Conservation (phyloP, 805 yeast genomes). For the Ogataea paradorogensis region DNA sequence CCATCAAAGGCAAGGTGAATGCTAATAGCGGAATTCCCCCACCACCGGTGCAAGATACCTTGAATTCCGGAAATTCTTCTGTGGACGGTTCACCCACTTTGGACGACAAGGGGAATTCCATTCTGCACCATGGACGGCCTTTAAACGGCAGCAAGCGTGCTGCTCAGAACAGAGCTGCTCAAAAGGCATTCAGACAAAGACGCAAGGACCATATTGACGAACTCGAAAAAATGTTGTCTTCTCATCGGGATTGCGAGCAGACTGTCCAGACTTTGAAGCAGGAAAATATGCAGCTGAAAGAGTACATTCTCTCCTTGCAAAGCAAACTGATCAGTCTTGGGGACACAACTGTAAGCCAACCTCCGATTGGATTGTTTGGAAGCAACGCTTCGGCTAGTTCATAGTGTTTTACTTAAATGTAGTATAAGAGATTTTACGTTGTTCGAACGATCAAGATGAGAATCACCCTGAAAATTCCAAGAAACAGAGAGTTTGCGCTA, state of each 20-base stretch:
- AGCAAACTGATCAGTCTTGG: constrained; percentile 49
- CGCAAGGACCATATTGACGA: constrained; percentile 80
- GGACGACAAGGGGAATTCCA: constrained; percentile 4
- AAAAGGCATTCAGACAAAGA: constrained; percentile 84
- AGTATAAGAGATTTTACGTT: constrained; percentile 5
- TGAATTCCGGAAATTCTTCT: background rate
- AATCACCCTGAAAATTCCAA: constrained; percentile 8
- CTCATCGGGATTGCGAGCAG: constrained; percentile 58
- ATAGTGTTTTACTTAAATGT: constrained; percentile 1
- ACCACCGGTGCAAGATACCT: constrained; percentile 6
- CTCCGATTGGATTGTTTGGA: constrained; percentile 21
- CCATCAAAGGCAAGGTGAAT: constrained; percentile 3
- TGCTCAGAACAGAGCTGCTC: constrained; percentile 88
- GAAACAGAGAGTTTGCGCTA: constrained; percentile 1
- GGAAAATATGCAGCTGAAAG: constrained; percentile 71
- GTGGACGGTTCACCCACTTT: background rate
- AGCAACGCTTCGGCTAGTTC: constrained; percentile 7
- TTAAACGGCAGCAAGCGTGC: constrained; percentile 77
- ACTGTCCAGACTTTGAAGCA: constrained; percentile 63
- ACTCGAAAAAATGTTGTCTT: constrained; percentile 66
- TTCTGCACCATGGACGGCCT: constrained; percentile 36
- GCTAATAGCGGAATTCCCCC: constrained; percentile 15
- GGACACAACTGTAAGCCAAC: constrained; percentile 12
- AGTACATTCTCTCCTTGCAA: constrained; percentile 68
- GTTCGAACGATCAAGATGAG: constrained; percentile 12